A percentile compares a stretch with the other conserved stretches of the same genome.
phyloP scores from a whole-genome alignment of 129 eudicot genomes.

The Apium graveolens region DNA sequence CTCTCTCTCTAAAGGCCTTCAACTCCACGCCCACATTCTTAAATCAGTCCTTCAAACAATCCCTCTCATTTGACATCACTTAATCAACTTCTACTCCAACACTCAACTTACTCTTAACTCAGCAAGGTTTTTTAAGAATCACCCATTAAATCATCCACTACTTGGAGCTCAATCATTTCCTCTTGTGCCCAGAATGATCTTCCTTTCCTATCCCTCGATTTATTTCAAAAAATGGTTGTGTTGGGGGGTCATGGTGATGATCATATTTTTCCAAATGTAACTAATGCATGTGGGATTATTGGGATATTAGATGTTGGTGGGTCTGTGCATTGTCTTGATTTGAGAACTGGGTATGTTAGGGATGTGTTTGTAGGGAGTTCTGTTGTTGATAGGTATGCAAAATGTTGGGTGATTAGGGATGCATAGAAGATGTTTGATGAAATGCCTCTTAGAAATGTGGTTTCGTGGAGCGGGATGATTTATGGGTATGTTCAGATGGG shows the following conservation, averaged over 20 bases:
- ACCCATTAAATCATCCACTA: conserved; percentile 50
- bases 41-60: conserved; percentile 53
- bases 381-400: conserved; percentile 73
- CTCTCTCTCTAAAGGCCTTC: conserved; percentile 44
- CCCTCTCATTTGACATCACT: conserved; percentile 67
- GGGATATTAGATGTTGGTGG: conserved; percentile 30
- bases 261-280: conserved; percentile 60
- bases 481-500: conserved; percentile 72
- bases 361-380: conserved; percentile 89
- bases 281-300: conserved; percentile 50
- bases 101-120: conserved; percentile 54
- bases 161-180: conserved; percentile 86
- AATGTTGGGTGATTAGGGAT: conserved; percentile 56
- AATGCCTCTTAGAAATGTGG: conserved; percentile 84
- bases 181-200: conserved; percentile 70
- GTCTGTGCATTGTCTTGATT: conserved; percentile 49
- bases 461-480: conserved; percentile 95
- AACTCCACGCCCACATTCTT: conserved; percentile 63
- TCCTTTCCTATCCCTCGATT: conserved; percentile 44
- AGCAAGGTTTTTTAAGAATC: conserved; percentile 49
- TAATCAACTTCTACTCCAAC: conserved; percentile 80
- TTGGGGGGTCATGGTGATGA: conserved; percentile 52
- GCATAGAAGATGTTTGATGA: conserved; percentile 79
- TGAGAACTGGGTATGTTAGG: conserved; percentile 49
- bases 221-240: conserved; percentile 40